A percentile compares a stretch with the other conserved stretches of the same genome.
Conservation (phyloP, 768 basidiomycete genomes). For the Kwoniella bestiolae region DNA sequence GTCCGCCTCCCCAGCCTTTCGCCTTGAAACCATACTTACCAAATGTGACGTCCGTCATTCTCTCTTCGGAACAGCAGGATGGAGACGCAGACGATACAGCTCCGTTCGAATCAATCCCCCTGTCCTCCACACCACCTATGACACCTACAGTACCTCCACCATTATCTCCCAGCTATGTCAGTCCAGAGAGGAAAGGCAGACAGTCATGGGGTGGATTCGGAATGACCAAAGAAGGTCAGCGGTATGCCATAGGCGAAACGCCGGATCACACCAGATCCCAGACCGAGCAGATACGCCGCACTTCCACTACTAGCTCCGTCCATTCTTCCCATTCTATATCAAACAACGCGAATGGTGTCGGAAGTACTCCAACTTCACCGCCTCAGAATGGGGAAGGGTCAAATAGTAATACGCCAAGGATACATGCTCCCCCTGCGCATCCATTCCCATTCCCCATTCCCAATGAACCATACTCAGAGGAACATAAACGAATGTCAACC, state of each 20-base stretch:
- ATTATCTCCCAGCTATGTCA: conserved; percentile 13
- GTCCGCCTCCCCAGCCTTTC: conserved; percentile 23
- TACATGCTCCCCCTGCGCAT: conserved; percentile 49
- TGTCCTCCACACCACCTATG: conserved; percentile 25
- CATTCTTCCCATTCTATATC: neutral
- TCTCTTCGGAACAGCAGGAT: neutral
- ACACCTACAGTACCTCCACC: conserved; percentile 19
- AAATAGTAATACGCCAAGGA: conserved; percentile 20
- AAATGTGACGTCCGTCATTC: conserved; percentile 11
- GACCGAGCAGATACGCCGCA: conserved; percentile 8
- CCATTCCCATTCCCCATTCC: conserved; percentile 48
- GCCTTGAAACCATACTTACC: conserved; percentile 27
- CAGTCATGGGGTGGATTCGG: conserved; percentile 32
- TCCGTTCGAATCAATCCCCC: conserved; percentile 37
- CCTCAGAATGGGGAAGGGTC: neutral
- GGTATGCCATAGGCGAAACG: conserved; percentile 10
- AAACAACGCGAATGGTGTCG: neutral
- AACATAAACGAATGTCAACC: conserved; percentile 31
- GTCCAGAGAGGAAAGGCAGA: conserved; percentile 10
- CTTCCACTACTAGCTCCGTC: conserved; percentile 2
- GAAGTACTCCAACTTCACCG: neutral
- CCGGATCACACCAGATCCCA: conserved; percentile 13
- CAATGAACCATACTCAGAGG: conserved; percentile 12
- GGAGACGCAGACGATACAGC: conserved; percentile 11
- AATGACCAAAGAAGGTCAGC: conserved; percentile 22